phyloP scores from a whole-genome alignment of 2,329 filamentous ascomycete genomes.

The Colletotrichum tanaceti region DNA sequence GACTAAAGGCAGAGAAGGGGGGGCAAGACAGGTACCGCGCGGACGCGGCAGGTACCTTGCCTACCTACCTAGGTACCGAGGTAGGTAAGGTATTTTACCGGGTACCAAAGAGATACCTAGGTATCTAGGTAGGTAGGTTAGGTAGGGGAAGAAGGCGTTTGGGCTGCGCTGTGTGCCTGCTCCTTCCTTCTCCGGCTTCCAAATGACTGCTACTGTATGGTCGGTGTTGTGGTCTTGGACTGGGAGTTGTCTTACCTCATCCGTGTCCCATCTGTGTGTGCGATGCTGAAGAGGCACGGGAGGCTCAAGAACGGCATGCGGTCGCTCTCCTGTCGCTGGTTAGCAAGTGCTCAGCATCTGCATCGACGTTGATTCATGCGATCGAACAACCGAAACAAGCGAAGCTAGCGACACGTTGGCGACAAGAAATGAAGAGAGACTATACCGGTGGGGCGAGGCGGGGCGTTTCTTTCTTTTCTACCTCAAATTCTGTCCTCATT shows the following conservation, averaged over 20 bases:
- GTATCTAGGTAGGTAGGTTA: neutral
- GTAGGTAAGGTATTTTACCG: too few relatives aligned
- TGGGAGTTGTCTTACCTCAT: constrained; percentile 15
- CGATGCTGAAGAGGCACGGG: neutral
- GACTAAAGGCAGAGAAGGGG: neutral
- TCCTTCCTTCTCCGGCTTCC: neutral
- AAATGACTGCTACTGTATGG: too few relatives aligned
- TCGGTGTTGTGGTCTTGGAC: neutral
- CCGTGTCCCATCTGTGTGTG: constrained; percentile 9
- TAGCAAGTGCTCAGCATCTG: neutral
- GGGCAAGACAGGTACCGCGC: neutral
- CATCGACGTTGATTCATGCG: neutral
- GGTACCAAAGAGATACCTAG: too few relatives aligned
- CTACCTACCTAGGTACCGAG: too few relatives aligned
- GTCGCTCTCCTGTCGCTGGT: neutral
- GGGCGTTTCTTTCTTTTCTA: constrained; percentile 22
- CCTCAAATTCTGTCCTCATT: constrained; percentile 9
- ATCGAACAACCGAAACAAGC: neutral
- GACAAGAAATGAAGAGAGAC: neutral
- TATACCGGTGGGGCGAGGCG: neutral
- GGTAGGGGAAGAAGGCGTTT: neutral
- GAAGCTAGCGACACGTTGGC: neutral
- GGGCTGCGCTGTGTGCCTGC: neutral
- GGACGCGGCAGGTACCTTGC: too few relatives aligned
- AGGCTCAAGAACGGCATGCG: neutral